Evolutionary conservation across 2,329 filamentous ascomycete species (phyloP).

Genomic region (Dichotomopilus funicola): DNA sequence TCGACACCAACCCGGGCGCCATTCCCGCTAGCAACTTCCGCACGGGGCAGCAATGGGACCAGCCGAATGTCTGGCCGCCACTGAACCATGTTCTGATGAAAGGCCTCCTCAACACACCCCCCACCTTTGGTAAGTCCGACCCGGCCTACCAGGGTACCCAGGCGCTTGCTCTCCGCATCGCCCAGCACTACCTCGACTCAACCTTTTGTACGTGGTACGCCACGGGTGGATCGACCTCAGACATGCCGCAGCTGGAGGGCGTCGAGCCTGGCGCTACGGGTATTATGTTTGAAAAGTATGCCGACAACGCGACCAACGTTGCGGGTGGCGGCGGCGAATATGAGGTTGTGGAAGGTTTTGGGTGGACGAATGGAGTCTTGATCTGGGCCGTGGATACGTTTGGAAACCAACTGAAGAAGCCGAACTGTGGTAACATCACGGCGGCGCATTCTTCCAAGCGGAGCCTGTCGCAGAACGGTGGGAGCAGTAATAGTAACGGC

Average conservation of each 20-base stretch:
- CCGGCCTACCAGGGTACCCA: slow-evolving; percentile 49
- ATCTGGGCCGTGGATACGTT: slow-evolving; percentile 62
- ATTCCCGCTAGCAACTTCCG: slow-evolving; percentile 56
- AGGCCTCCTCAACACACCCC: slow-evolving; percentile 53
- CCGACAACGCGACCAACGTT: slow-evolving; percentile 51
- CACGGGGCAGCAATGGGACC: slow-evolving; percentile 63
- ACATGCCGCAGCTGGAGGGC: slow-evolving; percentile 44
- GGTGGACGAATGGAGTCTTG: slow-evolving; percentile 63
- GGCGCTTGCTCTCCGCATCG: slow-evolving; percentile 50
- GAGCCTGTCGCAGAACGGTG: not conserved
- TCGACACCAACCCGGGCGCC: slow-evolving; percentile 47
- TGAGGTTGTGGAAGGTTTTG: slow-evolving; percentile 62
- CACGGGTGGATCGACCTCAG: slow-evolving; percentile 55
- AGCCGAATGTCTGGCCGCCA: slow-evolving; percentile 65
- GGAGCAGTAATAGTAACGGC: slow-evolving; percentile 2
- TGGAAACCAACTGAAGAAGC: slow-evolving; percentile 45
- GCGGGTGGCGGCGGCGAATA: slow-evolving; percentile 63
- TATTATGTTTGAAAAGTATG: slow-evolving; percentile 67
- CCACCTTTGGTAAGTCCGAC: slow-evolving; percentile 48
- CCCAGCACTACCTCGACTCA: slow-evolving; percentile 60
- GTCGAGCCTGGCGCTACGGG: slow-evolving; percentile 40
- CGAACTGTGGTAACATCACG: slow-evolving; percentile 48
- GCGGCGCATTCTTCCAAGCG: slow-evolving; percentile 34
- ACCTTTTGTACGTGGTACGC: slow-evolving; percentile 65
- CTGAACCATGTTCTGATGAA: slow-evolving; percentile 59